phyloP scores from a whole-genome alignment of 257 asterid species.

The Fraxinus pennsylvanica region DNA sequence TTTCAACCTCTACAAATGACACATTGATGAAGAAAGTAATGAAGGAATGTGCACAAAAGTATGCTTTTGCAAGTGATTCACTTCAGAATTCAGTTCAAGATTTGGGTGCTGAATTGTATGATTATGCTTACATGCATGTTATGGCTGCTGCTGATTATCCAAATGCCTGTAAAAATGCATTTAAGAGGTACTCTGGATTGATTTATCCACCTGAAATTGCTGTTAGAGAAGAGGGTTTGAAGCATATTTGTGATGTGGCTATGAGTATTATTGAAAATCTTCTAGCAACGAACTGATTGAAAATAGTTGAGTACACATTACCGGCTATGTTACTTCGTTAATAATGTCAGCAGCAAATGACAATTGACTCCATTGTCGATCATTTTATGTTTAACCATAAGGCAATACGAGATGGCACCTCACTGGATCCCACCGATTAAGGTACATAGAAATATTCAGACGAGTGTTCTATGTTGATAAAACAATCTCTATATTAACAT shows the following conservation, averaged over 20 bases:
- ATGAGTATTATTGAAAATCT: constrained; percentile 69
- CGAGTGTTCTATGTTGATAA: too few relatives aligned
- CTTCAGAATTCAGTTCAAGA: constrained; percentile 55
- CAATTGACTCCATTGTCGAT: too few relatives aligned
- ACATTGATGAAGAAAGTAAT: constrained; percentile 45
- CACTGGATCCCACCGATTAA: too few relatives aligned
- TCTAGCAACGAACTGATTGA: neutral
- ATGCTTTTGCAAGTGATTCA: constrained; percentile 60
- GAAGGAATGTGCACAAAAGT: constrained; percentile 67
- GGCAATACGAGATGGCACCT: too few relatives aligned
- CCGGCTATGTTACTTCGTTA: too few relatives aligned
- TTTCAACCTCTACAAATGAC: constrained; percentile 31
- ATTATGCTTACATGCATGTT: constrained; percentile 81
- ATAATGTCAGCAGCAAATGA: too few relatives aligned
- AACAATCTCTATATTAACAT: too few relatives aligned
- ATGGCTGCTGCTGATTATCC: constrained; percentile 93
- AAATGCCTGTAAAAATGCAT: constrained; percentile 58
- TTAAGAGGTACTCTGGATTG: constrained; percentile 46
- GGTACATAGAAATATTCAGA: too few relatives aligned
- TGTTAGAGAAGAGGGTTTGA: constrained; percentile 60
- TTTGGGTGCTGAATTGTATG: constrained; percentile 57
- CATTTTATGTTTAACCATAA: too few relatives aligned
- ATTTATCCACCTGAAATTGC: constrained; percentile 64
- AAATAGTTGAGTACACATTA: neutral
- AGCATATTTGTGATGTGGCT: constrained; percentile 73